These are phyloP conservation scores for Fraxinus greggii DNA, from an alignment of 305 asterid species.

Conservation along the genomic window DNA sequence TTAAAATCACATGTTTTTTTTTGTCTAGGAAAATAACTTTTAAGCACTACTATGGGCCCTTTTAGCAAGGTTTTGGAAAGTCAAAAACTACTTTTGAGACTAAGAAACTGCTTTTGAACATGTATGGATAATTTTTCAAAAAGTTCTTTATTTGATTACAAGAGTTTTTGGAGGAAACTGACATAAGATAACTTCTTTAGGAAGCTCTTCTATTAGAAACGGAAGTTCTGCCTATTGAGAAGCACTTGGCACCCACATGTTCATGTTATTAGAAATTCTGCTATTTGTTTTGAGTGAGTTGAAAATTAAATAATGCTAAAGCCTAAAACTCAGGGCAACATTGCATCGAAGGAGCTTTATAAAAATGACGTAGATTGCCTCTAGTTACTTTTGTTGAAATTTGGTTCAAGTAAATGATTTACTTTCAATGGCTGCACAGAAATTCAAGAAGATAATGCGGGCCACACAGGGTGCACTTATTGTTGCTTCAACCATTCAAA, in stretches of 20 bases:
- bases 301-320: neutral
- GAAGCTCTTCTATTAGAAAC: neutral
- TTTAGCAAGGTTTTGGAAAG: neutral
- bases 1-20: neutral
- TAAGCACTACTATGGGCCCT: neutral
- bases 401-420: conserved; percentile 14
- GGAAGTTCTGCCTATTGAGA: neutral
- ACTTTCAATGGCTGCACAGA: conserved; percentile 42
- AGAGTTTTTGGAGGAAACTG: neutral
- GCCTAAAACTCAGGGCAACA: neutral
- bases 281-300: neutral
- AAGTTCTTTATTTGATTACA: neutral
- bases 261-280: neutral
- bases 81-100: neutral
- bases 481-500: conserved; percentile 58
- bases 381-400: neutral
- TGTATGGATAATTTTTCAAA: neutral
- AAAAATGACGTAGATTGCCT: neutral
- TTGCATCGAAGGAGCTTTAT: neutral
- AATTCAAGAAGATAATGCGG: conserved; percentile 57
- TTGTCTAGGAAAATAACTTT: neutral
- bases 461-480: conserved; percentile 58
- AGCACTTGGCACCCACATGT: neutral
- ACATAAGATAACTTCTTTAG: neutral
- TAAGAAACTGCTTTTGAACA: neutral